A percentile compares a stretch with the other conserved stretches of the same genome.
Evolutionary conservation across 2,329 filamentous ascomycete genomes (phyloP).

Genomic region (Chaetomiaceae sp.): DNA sequence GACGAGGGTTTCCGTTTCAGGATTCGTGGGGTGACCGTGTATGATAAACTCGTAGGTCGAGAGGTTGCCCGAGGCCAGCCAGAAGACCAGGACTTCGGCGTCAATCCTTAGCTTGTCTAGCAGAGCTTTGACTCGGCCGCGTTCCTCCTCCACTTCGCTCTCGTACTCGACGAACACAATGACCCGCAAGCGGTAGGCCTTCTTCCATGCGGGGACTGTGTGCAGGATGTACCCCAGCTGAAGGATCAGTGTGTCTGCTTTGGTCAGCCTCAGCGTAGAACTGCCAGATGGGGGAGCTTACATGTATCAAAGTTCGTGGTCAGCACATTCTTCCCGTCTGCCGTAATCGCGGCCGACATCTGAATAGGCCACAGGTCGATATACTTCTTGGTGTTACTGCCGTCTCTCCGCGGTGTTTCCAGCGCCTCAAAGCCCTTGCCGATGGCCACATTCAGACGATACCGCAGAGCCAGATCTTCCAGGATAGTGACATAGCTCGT

Average conservation of each 20-base stretch:
- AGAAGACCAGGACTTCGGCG: slow-evolving; percentile 74
- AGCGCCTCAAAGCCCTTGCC: slow-evolving; percentile 75
- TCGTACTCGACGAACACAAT: slow-evolving; percentile 89
- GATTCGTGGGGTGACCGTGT: slow-evolving; percentile 58
- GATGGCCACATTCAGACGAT: slow-evolving; percentile 80
- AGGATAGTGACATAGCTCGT: slow-evolving; percentile 77
- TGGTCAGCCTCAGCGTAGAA: slow-evolving; percentile 17
- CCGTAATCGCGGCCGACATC: slow-evolving; percentile 78
- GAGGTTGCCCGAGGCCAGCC: slow-evolving; percentile 69
- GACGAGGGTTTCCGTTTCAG: slow-evolving; percentile 56
- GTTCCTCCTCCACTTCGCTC: slow-evolving; percentile 74
- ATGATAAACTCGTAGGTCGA: slow-evolving; percentile 73
- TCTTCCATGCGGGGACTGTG: slow-evolving; percentile 77
- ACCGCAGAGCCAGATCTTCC: slow-evolving; percentile 71
- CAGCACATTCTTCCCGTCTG: slow-evolving; percentile 62
- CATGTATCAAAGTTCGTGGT: slow-evolving; percentile 93
- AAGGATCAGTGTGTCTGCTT: slow-evolving; percentile 67
- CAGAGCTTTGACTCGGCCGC: slow-evolving; percentile 64
- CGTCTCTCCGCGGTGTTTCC: slow-evolving; percentile 62
- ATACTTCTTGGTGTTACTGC: slow-evolving; percentile 63
- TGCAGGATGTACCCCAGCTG: slow-evolving; percentile 81
- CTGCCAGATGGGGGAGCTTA: slow-evolving; percentile 35
- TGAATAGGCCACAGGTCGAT: slow-evolving; percentile 92
- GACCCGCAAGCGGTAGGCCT: slow-evolving; percentile 67
- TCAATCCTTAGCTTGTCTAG: slow-evolving; percentile 79